Percentiles rank a stretch among this genome's conserved stretches.
These are phyloP conservation scores for Coemansia sp. DNA, from an alignment of 192 early-diverging fungal species.

Conservation along the genomic window DNA sequence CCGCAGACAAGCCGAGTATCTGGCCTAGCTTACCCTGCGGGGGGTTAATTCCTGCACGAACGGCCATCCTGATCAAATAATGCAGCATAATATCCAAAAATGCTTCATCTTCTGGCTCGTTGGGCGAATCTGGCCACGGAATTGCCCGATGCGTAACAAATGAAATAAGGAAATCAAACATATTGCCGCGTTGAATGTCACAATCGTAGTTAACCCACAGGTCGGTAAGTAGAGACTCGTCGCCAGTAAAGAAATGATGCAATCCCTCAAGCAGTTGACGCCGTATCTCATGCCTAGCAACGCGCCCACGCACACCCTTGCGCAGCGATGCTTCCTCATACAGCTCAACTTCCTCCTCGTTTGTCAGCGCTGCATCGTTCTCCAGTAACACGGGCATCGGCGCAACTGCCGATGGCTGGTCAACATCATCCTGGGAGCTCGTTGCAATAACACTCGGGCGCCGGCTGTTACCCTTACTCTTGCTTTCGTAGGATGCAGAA, in stretches of 20 bases:
- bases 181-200: conserved; percentile 74
- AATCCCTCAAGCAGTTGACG: conserved; percentile 81
- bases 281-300: conserved; percentile 75
- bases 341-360: conserved; percentile 44
- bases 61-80: conserved; percentile 40
- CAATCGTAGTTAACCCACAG: conserved; percentile 96
- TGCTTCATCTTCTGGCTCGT: conserved; percentile 38
- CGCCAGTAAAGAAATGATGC: conserved; percentile 61
- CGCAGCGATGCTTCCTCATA: conserved; percentile 39
- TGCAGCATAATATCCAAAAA: conserved; percentile 47
- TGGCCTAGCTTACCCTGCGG: conserved; percentile 30
- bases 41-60: conserved; percentile 36
- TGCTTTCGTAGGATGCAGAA: background rate
- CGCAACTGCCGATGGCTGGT: conserved; percentile 2
- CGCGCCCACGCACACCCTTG: conserved; percentile 40
- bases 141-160: conserved; percentile 45
- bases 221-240: conserved; percentile 77
- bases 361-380: conserved; percentile 23
- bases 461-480: conserved; percentile 13
- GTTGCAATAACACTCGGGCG: conserved; percentile 19
- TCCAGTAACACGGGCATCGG: conserved; percentile 26
- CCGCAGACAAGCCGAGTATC: conserved; percentile 30
- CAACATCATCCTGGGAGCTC: background rate
- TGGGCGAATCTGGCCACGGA: conserved; percentile 29
- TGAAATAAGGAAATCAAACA: conserved; percentile 70